Percentiles rank a stretch among this genome's conserved stretches.
phyloP scores from a whole-genome alignment of 2,329 filamentous ascomycete genomes.

The Elsinoe ampelina region DNA sequence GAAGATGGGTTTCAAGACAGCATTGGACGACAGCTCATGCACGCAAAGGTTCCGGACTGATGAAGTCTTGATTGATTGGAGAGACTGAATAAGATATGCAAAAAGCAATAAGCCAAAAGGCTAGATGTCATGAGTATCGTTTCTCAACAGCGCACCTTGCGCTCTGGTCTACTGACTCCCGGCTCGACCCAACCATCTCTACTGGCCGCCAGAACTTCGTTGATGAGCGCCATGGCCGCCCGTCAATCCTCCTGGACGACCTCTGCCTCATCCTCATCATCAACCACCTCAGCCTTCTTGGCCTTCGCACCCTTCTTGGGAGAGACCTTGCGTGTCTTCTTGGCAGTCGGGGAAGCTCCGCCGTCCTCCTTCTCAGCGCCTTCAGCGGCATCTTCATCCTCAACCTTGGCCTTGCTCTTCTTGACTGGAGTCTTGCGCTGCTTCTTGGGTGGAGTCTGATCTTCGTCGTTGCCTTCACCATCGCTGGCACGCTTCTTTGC shows the following conservation, averaged over 20 bases:
- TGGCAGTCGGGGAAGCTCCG: conserved; percentile 12
- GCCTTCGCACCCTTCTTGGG: conserved; percentile 19
- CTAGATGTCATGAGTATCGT: neutral
- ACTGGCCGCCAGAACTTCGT: neutral
- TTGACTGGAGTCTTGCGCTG: conserved; percentile 15
- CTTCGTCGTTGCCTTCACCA: neutral
- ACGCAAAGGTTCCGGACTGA: conserved; percentile 44
- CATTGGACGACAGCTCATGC: conserved; percentile 68
- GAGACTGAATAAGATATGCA: conserved; percentile 28
- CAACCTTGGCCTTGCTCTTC: conserved; percentile 18
- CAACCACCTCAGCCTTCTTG: conserved; percentile 13
- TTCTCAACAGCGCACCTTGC: neutral
- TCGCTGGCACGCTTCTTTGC: conserved; percentile 12
- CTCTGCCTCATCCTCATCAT: conserved; percentile 10
- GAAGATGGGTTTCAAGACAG: conserved; percentile 67
- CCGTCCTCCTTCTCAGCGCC: conserved; percentile 10
- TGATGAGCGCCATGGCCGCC: neutral
- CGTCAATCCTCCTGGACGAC: neutral
- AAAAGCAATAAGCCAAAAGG: neutral
- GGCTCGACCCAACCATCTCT: neutral
- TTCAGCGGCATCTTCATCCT: conserved; percentile 16
- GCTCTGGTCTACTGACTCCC: neutral
- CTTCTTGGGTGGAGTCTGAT: conserved; percentile 19
- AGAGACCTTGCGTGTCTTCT: conserved; percentile 20
- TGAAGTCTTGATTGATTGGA: conserved; percentile 42